Evolutionary conservation across 2,329 filamentous ascomycete genomes (phyloP), one percentile per base, ranked within the genome.

Genomic region (Juglanconis sp.): DNA sequence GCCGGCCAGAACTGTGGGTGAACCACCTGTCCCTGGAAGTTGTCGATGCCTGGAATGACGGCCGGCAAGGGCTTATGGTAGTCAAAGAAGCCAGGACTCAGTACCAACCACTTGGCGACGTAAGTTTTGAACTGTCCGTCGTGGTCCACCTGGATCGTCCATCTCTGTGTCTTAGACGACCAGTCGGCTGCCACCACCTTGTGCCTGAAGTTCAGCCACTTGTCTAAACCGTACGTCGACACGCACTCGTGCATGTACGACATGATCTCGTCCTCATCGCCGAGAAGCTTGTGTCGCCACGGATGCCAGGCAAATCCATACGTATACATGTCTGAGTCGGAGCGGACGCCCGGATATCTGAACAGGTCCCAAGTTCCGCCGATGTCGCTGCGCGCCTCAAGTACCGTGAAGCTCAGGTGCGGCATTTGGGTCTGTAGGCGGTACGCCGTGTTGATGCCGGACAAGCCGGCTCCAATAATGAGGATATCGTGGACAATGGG

Each of bases 281-380:
- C 82, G 56, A 87, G 79, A 2, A 79, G 73, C 4, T 76, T 68
- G 24, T 82, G 74, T 10, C 74, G 74, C 89, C 89, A 92, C 0
- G 87, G 87, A 48, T 84, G 81, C 85, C 89, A 92, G 1, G 82
- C 73, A 65, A 92, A 92, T 13, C 83, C 83, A 63, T 86, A 87
- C 0, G 83, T 86, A 65, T 80, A 81, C 10, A 87, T 75, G 67
- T 87, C 84, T 0, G 83, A 85, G 63, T 87, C 83, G 1, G 85
- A 86, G 53, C 84, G 77, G 63, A 91, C 87, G 5, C 90, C 88
- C 0, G 89, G 89, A 65, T 92, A 93, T 48, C 80, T 83, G 76
- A 92, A 93, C 2, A 92, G 75, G 67, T 88, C 86, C 90, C 90
- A 93, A 0, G 90, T 94, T 1, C 90, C 90, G 1, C 90, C 90